A percentile compares a stretch with the other conserved stretches of the same genome.
These are phyloP conservation scores for Coemansia sp. DNA, from an alignment of 192 early-diverging fungal species.

Conservation along the genomic window DNA sequence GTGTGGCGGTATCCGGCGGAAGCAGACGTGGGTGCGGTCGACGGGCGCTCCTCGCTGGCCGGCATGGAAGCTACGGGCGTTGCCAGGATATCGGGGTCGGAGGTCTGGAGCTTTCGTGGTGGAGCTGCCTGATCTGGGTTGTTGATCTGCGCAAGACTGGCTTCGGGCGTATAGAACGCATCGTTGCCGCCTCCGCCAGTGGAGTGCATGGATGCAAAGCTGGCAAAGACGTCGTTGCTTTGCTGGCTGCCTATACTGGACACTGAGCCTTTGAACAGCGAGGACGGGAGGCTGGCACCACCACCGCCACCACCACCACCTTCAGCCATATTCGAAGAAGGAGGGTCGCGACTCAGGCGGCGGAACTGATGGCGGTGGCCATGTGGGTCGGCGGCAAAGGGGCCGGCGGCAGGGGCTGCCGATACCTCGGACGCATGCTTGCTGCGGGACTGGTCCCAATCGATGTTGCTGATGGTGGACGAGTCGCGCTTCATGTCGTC, in stretches of 20 bases:
- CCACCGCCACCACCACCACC: background rate
- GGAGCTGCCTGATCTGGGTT: background rate
- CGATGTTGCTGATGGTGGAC: slow-evolving; percentile 34
- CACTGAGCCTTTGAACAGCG: slow-evolving; percentile 38
- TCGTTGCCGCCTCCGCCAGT: slow-evolving; percentile 16
- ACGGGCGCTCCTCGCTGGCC: slow-evolving; percentile 23
- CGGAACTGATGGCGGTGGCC: background rate
- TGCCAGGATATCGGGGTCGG: background rate
- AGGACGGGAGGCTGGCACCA: slow-evolving; percentile 19
- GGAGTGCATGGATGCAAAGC: slow-evolving; percentile 29
- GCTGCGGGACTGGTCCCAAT: slow-evolving; percentile 16
- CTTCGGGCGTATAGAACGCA: slow-evolving; percentile 45
- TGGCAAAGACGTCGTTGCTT: slow-evolving; percentile 31
- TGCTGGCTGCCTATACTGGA: slow-evolving; percentile 17
- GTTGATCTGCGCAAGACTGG: slow-evolving; percentile 38
- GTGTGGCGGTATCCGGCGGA: slow-evolving; percentile 32
- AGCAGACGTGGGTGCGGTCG: slow-evolving; percentile 31
- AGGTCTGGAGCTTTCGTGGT: background rate
- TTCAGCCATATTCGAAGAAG: background rate
- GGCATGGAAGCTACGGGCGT: background rate
- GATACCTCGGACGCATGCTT: slow-evolving; percentile 25
- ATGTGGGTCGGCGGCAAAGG: background rate
- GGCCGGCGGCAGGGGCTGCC: background rate
- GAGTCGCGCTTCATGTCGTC: slow-evolving; percentile 35
- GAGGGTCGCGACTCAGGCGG: background rate